Evolutionary conservation across 2,329 filamentous ascomycete species (phyloP).

Genomic region (Colletotrichum sidae): DNA sequence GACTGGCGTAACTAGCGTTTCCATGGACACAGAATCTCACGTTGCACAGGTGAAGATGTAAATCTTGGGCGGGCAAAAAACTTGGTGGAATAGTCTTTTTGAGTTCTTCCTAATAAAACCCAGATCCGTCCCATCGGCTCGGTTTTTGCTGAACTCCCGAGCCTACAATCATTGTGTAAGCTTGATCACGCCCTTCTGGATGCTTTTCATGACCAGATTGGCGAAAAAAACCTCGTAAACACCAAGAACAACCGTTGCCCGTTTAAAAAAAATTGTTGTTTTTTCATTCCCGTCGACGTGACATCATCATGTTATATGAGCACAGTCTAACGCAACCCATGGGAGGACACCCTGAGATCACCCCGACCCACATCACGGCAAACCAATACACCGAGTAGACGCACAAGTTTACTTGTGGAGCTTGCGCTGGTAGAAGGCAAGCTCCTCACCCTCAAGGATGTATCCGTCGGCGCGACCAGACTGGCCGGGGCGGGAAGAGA

Average conservation of each 20-base stretch:
- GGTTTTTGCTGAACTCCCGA: slow-evolving; percentile 24
- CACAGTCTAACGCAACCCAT: slow-evolving; percentile 22
- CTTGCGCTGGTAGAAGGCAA: slow-evolving; percentile 99
- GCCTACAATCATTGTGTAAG: slow-evolving; percentile 26
- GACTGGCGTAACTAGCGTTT: not conserved
- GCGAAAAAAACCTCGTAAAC: slow-evolving; percentile 36
- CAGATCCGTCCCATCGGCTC: slow-evolving; percentile 33
- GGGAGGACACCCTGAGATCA: not conserved
- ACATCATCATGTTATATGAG: slow-evolving; percentile 4
- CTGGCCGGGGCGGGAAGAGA: slow-evolving; percentile 95
- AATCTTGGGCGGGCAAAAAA: slow-evolving; percentile 34
- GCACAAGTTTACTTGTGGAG: slow-evolving; percentile 87
- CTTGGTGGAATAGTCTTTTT: slow-evolving; percentile 38
- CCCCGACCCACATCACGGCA: not conserved
- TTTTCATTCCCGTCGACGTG: slow-evolving; percentile 37
- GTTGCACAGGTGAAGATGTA: not conserved
- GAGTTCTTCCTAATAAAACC: slow-evolving; percentile 37
- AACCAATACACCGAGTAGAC: slow-evolving; percentile 4
- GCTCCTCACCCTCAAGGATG: slow-evolving; percentile 98
- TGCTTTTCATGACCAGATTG: slow-evolving; percentile 26
- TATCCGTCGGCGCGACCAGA: slow-evolving; percentile 97
- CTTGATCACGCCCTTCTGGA: slow-evolving; percentile 28
- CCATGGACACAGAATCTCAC: not conserved
- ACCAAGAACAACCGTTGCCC: slow-evolving; percentile 38
- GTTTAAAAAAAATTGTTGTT: slow-evolving; percentile 35